Evolutionary conservation across 768 basidiomycete species (phyloP).

Genomic region (Rubroboletus pulcherrimus): DNA sequence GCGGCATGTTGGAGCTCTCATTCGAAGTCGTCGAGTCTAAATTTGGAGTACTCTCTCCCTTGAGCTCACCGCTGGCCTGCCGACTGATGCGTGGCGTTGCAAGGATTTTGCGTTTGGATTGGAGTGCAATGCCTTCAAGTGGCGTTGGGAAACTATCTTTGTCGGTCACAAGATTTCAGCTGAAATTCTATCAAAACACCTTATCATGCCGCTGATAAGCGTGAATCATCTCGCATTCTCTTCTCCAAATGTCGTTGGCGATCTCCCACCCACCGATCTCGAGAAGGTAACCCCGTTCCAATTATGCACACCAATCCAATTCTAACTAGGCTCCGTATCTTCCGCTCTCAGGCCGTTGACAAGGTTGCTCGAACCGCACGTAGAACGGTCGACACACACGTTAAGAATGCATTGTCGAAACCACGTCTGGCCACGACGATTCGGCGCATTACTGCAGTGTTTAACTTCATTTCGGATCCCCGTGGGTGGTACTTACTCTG

Average conservation of each 20-base stretch:
- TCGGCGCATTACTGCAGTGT: slow-evolving; percentile 66
- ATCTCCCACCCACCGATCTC: slow-evolving; percentile 53
- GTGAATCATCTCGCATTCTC: slow-evolving; percentile 65
- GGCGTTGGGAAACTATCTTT: slow-evolving; percentile 75
- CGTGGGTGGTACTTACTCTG: slow-evolving; percentile 45
- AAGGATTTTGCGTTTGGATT: slow-evolving; percentile 69
- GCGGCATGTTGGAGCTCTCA: slow-evolving; percentile 49
- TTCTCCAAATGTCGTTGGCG: slow-evolving; percentile 53
- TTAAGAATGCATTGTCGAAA: slow-evolving; percentile 66
- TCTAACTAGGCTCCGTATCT: slow-evolving; percentile 6
- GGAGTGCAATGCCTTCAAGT: slow-evolving; percentile 59
- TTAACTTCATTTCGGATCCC: slow-evolving; percentile 61
- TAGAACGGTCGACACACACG: slow-evolving; percentile 63
- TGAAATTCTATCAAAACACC: slow-evolving; percentile 72
- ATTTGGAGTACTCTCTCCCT: slow-evolving; percentile 46
- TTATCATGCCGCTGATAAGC: slow-evolving; percentile 74
- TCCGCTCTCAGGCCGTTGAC: slow-evolving; percentile 53
- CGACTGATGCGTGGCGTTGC: slow-evolving; percentile 13
- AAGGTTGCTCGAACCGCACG: slow-evolving; percentile 67
- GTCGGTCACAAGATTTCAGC: slow-evolving; percentile 63
- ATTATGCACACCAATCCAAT: slow-evolving; percentile 1
- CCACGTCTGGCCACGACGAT: slow-evolving; percentile 66
- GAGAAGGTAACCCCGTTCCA: slow-evolving; percentile 50
- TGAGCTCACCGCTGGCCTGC: not conserved
- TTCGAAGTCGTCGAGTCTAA: slow-evolving; percentile 59